Evolutionary conservation across 202 grass and related monocot genomes (phyloP).

Genomic region (Eragrostis tef): DNA sequence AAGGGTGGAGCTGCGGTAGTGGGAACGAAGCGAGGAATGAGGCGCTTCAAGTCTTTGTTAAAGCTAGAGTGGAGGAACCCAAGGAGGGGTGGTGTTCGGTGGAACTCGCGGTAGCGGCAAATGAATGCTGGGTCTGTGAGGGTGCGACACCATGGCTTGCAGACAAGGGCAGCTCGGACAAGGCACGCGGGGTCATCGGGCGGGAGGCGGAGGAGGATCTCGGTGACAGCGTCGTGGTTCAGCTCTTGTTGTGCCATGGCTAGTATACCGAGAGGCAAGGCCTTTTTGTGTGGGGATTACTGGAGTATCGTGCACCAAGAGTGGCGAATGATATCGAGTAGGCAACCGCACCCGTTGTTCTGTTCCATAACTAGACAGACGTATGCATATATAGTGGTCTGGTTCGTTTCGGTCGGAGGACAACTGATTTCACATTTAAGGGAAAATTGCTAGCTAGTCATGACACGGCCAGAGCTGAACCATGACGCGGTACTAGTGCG

Average conservation of each 20-base stretch:
- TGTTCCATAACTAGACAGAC: too few relatives aligned
- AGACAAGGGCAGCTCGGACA: slow-evolving; percentile 21
- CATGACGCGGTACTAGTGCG: too few relatives aligned
- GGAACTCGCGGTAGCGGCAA: slow-evolving; percentile 25
- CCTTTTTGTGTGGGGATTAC: too few relatives aligned
- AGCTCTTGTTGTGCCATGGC: slow-evolving; percentile 20
- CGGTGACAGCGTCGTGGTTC: neutral
- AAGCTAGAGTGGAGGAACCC: neutral
- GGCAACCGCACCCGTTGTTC: too few relatives aligned
- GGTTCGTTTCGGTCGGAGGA: too few relatives aligned
- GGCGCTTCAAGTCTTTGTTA: neutral
- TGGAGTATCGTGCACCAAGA: too few relatives aligned
- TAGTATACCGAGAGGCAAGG: too few relatives aligned
- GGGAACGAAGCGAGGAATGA: neutral
- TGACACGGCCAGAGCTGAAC: too few relatives aligned
- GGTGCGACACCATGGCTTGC: slow-evolving; percentile 12
- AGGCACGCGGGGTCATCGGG: slow-evolving; percentile 17
- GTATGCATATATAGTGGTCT: too few relatives aligned
- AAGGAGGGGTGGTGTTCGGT: slow-evolving; percentile 12
- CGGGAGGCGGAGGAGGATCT: slow-evolving; percentile 34
- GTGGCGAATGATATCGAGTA: too few relatives aligned
- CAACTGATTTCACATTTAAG: too few relatives aligned
- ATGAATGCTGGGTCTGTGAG: neutral
- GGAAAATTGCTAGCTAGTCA: too few relatives aligned
- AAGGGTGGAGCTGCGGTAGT: neutral